Evolutionary conservation across 106 monocot genomes (phyloP), one percentile per base, ranked within the genome.

Genomic region (Dioscorea dumetorum): DNA sequence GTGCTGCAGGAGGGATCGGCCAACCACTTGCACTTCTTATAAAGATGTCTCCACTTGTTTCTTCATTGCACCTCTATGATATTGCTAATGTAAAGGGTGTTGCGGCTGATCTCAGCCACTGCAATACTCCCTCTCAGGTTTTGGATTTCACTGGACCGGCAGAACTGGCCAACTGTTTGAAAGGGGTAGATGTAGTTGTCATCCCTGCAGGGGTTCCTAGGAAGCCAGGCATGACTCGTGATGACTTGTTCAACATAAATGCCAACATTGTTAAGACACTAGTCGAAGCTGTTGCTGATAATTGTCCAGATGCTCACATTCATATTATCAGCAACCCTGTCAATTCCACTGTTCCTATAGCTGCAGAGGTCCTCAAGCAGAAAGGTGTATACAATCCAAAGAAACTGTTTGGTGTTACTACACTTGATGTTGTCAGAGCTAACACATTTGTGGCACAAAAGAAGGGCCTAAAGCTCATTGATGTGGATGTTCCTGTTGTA

Each of bases 281-380:
- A 13, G 69, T 84, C 13, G 80, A 84, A 64, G 83, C 83, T 49
- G 87, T 78, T 33, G 87, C 87, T 4, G 87, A 88, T 51, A 72
- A 88, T 23, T 77, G 78, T 41, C 87, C 87, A 10, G 72, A 88
- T 50, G 87, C 87, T 17, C 78, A 81, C 35, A 81, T 88, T 57
- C 84, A 84, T 52, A 78, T 88, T 23, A 84, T 88, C 23, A 88
- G 87, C 78, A 88, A 88, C 60, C 87, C 87, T 12, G 84, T 84
- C 14, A 88, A 88, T 64, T 88, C 87, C n/a, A 88, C 87, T 16
- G 87, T 88, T 1, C 87, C 87, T 11, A 88, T 84, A 48, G 87
- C 87, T 11, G 87, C 83, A 5, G 83, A 83, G 57, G 52, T 83
- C 63, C 83, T 83, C 17, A 83, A 76, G 64, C 70, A 72, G 34